Percentiles rank a stretch among this genome's conserved stretches.
Conservation (phyloP, 441 rosid species). For the Adansonia gregorii region DNA sequence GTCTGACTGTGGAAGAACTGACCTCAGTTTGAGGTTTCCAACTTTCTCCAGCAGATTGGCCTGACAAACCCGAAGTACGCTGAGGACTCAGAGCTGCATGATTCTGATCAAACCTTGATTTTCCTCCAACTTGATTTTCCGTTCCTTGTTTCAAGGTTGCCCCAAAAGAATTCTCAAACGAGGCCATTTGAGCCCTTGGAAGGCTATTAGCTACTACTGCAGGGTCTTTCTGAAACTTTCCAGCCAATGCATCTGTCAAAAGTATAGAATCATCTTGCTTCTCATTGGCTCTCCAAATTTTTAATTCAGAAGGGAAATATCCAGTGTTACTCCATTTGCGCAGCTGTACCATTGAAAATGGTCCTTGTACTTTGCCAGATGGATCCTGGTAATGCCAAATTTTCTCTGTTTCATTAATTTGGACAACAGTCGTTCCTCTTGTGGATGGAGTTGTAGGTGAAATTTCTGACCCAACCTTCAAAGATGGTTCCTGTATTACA, state of each 20-base stretch:
- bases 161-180: conserved; percentile 31
- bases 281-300: conserved; percentile 74
- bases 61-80: conserved; percentile 29
- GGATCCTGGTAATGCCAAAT: conserved; percentile 93
- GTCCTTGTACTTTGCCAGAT: conserved; percentile 89
- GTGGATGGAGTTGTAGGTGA: conserved; percentile 44
- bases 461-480: conserved; percentile 46
- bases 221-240: conserved; percentile 59
- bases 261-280: conserved; percentile 71
- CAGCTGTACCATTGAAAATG: conserved; percentile 88
- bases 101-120: conserved; percentile 42
- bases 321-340: conserved; percentile 94
- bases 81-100: conserved; percentile 26
- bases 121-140: conserved; percentile 35
- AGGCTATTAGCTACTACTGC: conserved; percentile 42
- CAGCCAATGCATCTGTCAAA: conserved; percentile 73
- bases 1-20: conserved; percentile 36
- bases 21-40: conserved; percentile 38
- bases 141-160: conserved; percentile 33
- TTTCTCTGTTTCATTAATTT: conserved; percentile 76
- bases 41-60: conserved; percentile 23
- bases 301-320: conserved; percentile 82
- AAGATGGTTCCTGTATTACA: conserved; percentile 41
- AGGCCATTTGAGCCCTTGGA: conserved; percentile 44
- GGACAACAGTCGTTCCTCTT: conserved; percentile 41